These are phyloP conservation scores for Taiwanofungus camphoratus DNA, from an alignment of 1,284 basidiomycete species.

Conservation along the genomic window DNA sequence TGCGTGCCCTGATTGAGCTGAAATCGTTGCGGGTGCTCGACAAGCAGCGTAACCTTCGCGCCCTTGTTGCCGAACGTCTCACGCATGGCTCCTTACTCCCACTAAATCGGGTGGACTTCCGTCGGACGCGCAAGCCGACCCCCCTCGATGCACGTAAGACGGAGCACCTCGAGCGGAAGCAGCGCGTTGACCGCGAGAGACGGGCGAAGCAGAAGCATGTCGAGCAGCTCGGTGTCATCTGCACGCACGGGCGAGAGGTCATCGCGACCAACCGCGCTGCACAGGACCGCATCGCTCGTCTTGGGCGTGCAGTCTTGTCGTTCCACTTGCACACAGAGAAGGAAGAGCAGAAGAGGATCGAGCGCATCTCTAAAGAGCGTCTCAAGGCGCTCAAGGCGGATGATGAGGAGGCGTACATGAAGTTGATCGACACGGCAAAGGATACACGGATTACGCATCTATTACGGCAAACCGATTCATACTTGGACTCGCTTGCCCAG, in stretches of 20 bases:
- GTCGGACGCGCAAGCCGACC: constrained; percentile 82
- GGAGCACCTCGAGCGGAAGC: constrained; percentile 88
- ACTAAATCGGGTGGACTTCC: constrained; percentile 89
- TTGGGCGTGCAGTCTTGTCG: constrained; percentile 81
- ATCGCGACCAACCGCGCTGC: constrained; percentile 56
- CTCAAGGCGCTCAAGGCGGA: constrained; percentile 96
- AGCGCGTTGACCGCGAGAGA: constrained; percentile 88
- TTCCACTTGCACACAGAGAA: constrained; percentile 92
- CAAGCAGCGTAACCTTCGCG: constrained; percentile 84
- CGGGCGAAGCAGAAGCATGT: constrained; percentile 96
- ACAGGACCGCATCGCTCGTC: constrained; percentile 76
- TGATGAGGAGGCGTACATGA: constrained; percentile 99
- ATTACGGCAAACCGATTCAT: constrained; percentile 90
- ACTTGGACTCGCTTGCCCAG: constrained; percentile 92
- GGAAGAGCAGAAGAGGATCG: constrained; percentile 98
- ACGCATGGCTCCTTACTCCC: constrained; percentile 89
- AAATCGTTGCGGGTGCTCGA: constrained; percentile 88
- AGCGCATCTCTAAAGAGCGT: constrained; percentile 96
- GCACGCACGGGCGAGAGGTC: constrained; percentile 78
- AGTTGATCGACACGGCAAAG: constrained; percentile 98
- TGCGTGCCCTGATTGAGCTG: constrained; percentile 91
- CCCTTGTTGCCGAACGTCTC: constrained; percentile 83
- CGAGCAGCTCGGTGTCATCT: constrained; percentile 89
- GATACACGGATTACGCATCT: constrained; percentile 99
- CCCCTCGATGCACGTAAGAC: constrained; percentile 88